Evolutionary conservation across 2,329 filamentous ascomycete genomes (phyloP), one percentile per base, ranked within the genome.

Genomic region (Arthrobotrys megalospora): DNA sequence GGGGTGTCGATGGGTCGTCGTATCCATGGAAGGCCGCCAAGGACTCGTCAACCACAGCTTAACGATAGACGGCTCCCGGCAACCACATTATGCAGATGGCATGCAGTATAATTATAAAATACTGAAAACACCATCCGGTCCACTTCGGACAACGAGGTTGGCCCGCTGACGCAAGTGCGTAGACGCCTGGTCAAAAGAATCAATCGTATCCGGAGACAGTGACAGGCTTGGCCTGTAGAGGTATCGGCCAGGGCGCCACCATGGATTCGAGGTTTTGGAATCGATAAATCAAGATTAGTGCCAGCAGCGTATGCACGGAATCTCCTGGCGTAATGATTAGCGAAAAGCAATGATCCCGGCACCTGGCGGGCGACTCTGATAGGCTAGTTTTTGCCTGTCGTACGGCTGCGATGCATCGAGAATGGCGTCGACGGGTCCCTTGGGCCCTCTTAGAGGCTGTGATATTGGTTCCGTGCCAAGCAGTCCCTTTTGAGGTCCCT

Each of bases 271-370:
- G 48, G 60, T 50, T 60, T 64, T 47, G 38, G 32, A 14, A 43
- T 43, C 53, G 53, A 48, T 36, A 60, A 60, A 66, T 58, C 60
- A 66, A 73, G 69, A 41, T 60, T 60, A 65, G 69, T 45, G 69
- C 50, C 11, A n/a, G 47, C 34, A 65, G 19, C 38, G 19, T n/a
- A 65, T 58, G 69, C 69, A 28, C 34, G 28, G 50, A 38, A 67
- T 55, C 43, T 52, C 34, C 34, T 65, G 45, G 63, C 53, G 63
- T 58, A 63, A 63, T 67, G 62, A 53, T 68, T 75, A 75, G 70
- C 70, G 70, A 75, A 24, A 41, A 52, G 41, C 16, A 62, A 36
- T 68, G 63, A 70, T 41, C 72, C 72, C 72, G 72, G 72, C 72
- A 70, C 55, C 41, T 50, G 65, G 47, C 58, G 65, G 58, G 47